These are phyloP conservation scores for Carex cristatella DNA, from an alignment of 176 grass and related monocot species.

Conservation along the genomic window DNA sequence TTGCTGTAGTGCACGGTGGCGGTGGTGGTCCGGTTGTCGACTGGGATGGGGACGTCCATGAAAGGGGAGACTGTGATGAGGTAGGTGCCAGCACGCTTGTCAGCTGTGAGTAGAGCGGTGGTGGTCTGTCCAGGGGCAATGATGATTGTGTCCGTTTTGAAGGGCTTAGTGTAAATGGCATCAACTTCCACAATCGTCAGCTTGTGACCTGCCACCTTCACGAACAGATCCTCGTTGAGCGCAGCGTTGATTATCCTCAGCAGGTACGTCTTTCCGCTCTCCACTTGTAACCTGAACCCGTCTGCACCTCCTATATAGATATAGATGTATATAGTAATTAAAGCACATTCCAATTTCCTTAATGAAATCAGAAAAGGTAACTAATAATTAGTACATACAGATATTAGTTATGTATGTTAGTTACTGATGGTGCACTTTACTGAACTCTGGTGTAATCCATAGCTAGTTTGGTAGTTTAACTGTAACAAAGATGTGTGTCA, in stretches of 20 bases:
- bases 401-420: neutral
- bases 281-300: conserved; percentile 46
- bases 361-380: too few species aligned
- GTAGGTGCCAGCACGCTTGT: conserved; percentile 44
- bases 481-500: neutral
- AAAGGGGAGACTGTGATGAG: conserved; percentile 56
- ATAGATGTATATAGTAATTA: neutral
- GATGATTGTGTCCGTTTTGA: conserved; percentile 48
- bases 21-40: conserved; percentile 51
- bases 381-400: neutral
- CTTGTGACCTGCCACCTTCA: conserved; percentile 50
- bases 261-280: conserved; percentile 55
- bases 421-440: too few species aligned
- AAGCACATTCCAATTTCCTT: neutral
- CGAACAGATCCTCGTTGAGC: conserved; percentile 66
- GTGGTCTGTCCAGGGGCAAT: conserved; percentile 69
- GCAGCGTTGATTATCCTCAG: conserved; percentile 79
- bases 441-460: too few species aligned
- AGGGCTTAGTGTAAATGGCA: conserved; percentile 65
- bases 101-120: conserved; percentile 43
- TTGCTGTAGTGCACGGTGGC: conserved; percentile 47
- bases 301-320: conserved; percentile 21
- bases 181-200: conserved; percentile 65
- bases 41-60: conserved; percentile 44
- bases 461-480: neutral